Evolutionary conservation across 495 filamentous ascomycete species (phyloP).

Genomic region (Trichoderma parareesei): DNA sequence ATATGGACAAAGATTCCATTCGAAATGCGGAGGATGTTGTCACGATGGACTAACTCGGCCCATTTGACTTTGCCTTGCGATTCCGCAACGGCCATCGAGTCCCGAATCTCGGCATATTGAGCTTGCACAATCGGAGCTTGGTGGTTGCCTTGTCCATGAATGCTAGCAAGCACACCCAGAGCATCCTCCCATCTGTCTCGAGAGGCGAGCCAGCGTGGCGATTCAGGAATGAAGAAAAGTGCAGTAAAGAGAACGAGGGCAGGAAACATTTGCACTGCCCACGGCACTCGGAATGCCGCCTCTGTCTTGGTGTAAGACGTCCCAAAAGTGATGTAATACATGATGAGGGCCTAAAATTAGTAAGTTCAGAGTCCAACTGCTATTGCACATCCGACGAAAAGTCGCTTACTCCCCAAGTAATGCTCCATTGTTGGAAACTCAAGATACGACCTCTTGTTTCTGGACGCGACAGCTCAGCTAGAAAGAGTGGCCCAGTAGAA

Average conservation of each 20-base stretch:
- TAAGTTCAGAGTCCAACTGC: not conserved
- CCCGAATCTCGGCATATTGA: constrained; percentile 1
- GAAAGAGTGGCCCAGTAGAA: constrained; percentile 1
- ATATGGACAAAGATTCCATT: constrained; percentile 12
- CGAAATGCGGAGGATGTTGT: constrained; percentile 5
- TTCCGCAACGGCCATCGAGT: not conserved
- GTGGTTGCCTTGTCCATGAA: not conserved
- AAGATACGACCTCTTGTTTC: constrained; percentile 4
- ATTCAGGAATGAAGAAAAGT: not conserved
- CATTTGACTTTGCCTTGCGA: constrained; percentile 6
- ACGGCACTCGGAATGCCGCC: not conserved
- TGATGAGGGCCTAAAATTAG: not conserved
- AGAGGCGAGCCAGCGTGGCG: not conserved
- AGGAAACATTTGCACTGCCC: not conserved
- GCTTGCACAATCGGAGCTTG: not conserved
- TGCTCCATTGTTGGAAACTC: constrained; percentile 9
- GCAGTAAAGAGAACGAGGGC: not conserved
- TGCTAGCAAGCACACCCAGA: not conserved
- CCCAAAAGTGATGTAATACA: constrained; percentile 10
- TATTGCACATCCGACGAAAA: not conserved
- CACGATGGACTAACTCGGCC: constrained; percentile 4
- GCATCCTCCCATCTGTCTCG: constrained; percentile 1
- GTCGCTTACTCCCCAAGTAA: constrained; percentile 8
- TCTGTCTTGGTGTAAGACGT: constrained; percentile 3
- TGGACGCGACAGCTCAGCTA: constrained; percentile 1